Percentiles rank a stretch among this genome's conserved stretches.
Conservation (phyloP, 1,284 basidiomycete species). For the Amylostereum areolatum region DNA sequence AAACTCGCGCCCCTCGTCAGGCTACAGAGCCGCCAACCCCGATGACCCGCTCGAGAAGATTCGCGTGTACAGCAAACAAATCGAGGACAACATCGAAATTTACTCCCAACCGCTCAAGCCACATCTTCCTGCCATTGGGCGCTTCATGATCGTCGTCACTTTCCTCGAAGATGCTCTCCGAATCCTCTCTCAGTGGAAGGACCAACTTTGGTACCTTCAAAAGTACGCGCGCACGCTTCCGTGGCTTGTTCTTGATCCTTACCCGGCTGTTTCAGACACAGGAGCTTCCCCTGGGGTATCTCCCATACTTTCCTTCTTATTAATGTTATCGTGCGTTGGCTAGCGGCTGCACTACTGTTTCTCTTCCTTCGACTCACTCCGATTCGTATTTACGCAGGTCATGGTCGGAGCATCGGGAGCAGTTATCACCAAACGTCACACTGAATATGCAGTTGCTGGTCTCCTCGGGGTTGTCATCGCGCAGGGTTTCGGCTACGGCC, state of each 20-base stretch:
- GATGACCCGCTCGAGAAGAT: slow-evolving; percentile 84
- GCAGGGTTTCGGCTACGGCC: slow-evolving; percentile 63
- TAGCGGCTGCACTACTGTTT: background rate
- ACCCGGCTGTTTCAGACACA: slow-evolving; percentile 53
- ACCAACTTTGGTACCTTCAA: slow-evolving; percentile 96
- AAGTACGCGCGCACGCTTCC: slow-evolving; percentile 50
- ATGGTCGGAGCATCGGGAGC: slow-evolving; percentile 89
- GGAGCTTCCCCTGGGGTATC: slow-evolving; percentile 92
- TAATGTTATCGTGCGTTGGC: slow-evolving; percentile 81
- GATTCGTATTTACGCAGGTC: slow-evolving; percentile 41
- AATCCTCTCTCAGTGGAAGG: slow-evolving; percentile 91
- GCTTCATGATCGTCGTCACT: slow-evolving; percentile 97
- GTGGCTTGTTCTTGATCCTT: slow-evolving; percentile 5
- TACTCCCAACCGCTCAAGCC: slow-evolving; percentile 93
- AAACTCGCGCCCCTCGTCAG: slow-evolving; percentile 59
- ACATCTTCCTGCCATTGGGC: slow-evolving; percentile 89
- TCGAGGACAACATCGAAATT: slow-evolving; percentile 92
- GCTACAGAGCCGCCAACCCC: slow-evolving; percentile 71
- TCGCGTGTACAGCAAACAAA: slow-evolving; percentile 68
- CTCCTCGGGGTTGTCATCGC: slow-evolving; percentile 89
- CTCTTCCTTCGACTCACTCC: background rate
- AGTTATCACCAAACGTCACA: slow-evolving; percentile 84
- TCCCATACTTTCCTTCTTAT: slow-evolving; percentile 89
- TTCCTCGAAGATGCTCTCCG: slow-evolving; percentile 96
- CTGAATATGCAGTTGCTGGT: slow-evolving; percentile 86